Percentiles rank a stretch among this genome's conserved stretches.
These are phyloP conservation scores for Perkinsus olseni DNA, from an alignment of 169 alveolate species.

Conservation along the genomic window DNA sequence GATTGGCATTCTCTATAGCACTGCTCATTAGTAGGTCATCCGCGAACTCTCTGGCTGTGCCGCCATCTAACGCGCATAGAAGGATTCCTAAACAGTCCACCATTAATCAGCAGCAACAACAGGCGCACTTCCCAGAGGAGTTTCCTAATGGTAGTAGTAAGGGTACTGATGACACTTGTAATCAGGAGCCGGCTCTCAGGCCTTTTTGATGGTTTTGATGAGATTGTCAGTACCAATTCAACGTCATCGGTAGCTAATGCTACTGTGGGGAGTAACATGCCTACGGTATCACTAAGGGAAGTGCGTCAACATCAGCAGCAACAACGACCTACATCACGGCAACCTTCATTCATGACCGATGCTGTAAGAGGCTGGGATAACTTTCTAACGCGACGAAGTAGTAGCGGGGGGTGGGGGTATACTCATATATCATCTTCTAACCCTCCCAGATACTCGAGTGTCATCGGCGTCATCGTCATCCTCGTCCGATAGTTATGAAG, in stretches of 20 bases:
- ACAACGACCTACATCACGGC: neutral
- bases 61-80: no score
- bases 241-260: neutral
- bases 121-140: neutral
- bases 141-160: neutral
- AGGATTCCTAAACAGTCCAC: no score
- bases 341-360: neutral
- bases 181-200: neutral
- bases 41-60: no score
- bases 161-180: neutral
- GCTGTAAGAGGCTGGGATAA: neutral
- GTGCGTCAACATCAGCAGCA: neutral
- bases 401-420: neutral
- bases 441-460: neutral
- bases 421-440: no score
- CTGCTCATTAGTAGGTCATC: no score
- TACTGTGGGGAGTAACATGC: neutral
- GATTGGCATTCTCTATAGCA: no score
- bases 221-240: neutral
- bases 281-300: neutral
- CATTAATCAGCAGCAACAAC: neutral
- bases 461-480: neutral
- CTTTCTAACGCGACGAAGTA: neutral
- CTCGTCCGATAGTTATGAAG: neutral
- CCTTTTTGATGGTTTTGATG: neutral